Evolutionary conservation across 768 basidiomycete species (phyloP), one percentile per base, ranked within the genome.

Genomic region (Phylloporus sp.): DNA sequence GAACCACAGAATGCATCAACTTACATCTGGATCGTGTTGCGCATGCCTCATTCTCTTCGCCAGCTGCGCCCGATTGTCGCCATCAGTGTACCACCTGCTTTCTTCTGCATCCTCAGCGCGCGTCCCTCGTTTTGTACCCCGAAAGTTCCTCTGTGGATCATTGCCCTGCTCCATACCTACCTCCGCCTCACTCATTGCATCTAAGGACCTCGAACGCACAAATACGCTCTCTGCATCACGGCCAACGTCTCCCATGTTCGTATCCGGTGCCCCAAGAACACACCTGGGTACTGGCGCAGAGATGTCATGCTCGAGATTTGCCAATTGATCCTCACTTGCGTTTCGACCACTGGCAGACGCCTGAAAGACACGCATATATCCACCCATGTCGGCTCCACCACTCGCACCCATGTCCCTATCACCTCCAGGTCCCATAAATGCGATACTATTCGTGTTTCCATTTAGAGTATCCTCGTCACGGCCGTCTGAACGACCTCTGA

Each of bases 281-380:
- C 61, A 57, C 26, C 51, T 44, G 3, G 65, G 60, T 7, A 60
- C 47, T 3, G 65, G 65, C 1, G 57, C 57, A 34, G 27, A 48
- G 31, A 64, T 43, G n/a, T 56, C 42, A 28, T 38, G 47, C 23
- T 58, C 56, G 45, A 50, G 29, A 27, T 24, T 34, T 10, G 42
- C n/a, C n/a, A n/a, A 34, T 22, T 41, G 53, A 16, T 35, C 26
- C 15, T 38, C 45, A 20, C 32, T 29, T 29, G 46, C 36, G 27
- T 28, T 45, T 7, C 43, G 47, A 8, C 45, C 28, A 22, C 38
- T 26, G 15, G 43, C 56, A 26, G 54, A 27, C 28, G 40, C 47
- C 26, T 53, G 59, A 22, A 54, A 45, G 18, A 16, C 26, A 47
- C 57, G 65, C 65, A 67, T 66, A 67, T 66, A 66, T 8, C 57